Evolutionary conservation across 176 grass and related monocot species (phyloP), one percentile per base, ranked within the genome.

Genomic region (Tillandsia leiboldiana): DNA sequence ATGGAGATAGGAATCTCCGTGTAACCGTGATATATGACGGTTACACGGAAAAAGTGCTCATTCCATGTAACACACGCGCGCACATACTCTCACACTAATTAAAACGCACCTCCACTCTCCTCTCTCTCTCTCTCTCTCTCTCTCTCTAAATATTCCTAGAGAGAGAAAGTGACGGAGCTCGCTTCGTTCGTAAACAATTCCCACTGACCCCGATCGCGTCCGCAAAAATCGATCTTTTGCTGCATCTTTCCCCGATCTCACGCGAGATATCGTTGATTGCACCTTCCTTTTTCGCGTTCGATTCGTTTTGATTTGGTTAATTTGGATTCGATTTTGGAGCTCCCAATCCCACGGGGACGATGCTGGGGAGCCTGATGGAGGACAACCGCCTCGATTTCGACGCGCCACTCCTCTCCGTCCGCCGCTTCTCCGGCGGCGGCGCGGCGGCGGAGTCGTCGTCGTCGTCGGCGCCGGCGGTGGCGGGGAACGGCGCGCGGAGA

Each of bases 401-500:
- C n/a, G 84, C 90, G 61, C 93, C 93, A 68, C 89, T 92, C 1
- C 61, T 81, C 73, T 92, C 93, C 48, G 83, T 87, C 20, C 86
- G 93, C 0, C 87, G 84, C 14, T 29, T 65, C 26, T 86, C 81
- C 2, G 77, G 66, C 49, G 49, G 75, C 14, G 81, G 82, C 59
- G 70, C 24, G 26, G 47, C 26, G 48, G 51, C 28, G 65, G 20
- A 26, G 9, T 64, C 27, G 28, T 10, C 17, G 1, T 13, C 49
- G 49, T 70, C 49, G 49, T 29, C 14, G 27, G 26, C 11, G n/a
- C 29, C 14, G 27, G 26, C 11, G n/a, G 15, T 8, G 27, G 26
- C 11, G n/a, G 15, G 11, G 64, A 28, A 11, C 26, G 47, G 8
- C 14, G 7, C 12, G 47, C 71, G 78, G 50, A 72, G 73, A 13